Evolutionary conservation across 2,329 filamentous ascomycete genomes (phyloP).

Genomic region (Raffaelea arxii): DNA sequence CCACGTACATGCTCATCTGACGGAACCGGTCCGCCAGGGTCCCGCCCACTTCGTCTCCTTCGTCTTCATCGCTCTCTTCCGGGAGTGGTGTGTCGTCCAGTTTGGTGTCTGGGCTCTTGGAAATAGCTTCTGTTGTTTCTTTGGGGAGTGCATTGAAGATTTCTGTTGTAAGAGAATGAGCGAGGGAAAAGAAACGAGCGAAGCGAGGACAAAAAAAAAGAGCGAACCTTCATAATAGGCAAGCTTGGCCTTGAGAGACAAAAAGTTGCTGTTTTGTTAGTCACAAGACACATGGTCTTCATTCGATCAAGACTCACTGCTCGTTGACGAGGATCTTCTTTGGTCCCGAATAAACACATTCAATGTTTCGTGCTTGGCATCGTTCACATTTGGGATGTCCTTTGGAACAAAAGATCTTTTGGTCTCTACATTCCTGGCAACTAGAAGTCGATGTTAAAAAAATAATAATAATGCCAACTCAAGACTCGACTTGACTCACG

Average conservation of each 20-base stretch:
- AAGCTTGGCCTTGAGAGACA: conserved; percentile 8
- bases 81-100: neutral
- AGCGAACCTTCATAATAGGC: conserved; percentile 8
- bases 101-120: no score
- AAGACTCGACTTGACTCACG: neutral
- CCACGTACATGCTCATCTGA: conserved; percentile 22
- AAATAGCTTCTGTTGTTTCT: no score
- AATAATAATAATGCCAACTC: neutral
- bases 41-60: conserved; percentile 22
- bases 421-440: conserved; percentile 10
- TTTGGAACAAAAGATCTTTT: conserved; percentile 13
- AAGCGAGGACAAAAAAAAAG: neutral
- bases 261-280: conserved; percentile 6
- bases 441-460: neutral
- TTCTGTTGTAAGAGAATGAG: neutral
- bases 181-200: neutral
- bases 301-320: conserved; percentile 5
- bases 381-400: conserved; percentile 10
- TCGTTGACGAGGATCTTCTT: conserved; percentile 12
- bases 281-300: neutral
- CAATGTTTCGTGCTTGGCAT: conserved; percentile 6
- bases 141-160: neutral
- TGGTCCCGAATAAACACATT: conserved; percentile 10
- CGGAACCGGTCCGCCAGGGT: conserved; percentile 24
- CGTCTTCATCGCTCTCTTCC: conserved; percentile 17